Conservation (phyloP, 2,329 filamentous ascomycete genomes). For the Acephala macrosclerotiorum region DNA sequence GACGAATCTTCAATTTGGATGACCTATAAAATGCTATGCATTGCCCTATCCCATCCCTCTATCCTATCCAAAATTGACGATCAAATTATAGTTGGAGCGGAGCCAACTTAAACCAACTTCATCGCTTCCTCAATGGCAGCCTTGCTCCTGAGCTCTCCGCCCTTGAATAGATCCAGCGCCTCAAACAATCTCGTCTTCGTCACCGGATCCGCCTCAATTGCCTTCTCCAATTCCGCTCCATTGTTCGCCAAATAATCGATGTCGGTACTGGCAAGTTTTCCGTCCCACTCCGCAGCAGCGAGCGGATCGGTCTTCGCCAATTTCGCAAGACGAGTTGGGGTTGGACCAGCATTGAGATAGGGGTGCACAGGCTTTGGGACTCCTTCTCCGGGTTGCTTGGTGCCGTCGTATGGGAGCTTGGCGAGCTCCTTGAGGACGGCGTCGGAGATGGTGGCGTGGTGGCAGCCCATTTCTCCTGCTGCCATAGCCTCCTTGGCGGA, state of each 20-base stretch:
- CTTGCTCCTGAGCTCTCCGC: conserved; percentile 23
- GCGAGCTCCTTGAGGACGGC: conserved; percentile 15
- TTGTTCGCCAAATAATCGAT: conserved; percentile 23
- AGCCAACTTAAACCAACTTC: conserved; percentile 11
- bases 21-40: conserved; percentile 3
- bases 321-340: conserved; percentile 16
- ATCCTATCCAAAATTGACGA: not conserved
- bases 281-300: conserved; percentile 16
- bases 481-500: conserved; percentile 22
- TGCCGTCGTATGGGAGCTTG: conserved; percentile 18
- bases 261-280: conserved; percentile 22
- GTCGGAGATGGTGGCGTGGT: conserved; percentile 21
- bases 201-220: conserved; percentile 18
- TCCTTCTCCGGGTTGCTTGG: conserved; percentile 22
- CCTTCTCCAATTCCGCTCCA: conserved; percentile 20
- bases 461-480: conserved; percentile 22
- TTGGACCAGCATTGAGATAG: conserved; percentile 16
- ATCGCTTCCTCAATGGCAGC: conserved; percentile 20
- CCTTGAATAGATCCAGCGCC: conserved; percentile 23
- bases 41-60: not conserved
- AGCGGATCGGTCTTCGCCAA: conserved; percentile 18
- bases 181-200: conserved; percentile 19
- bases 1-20: not conserved
- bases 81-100: not conserved
- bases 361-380: conserved; percentile 17